Conservation (phyloP, 176 grass and related monocot genomes). For the Carex myosuroides region DNA sequence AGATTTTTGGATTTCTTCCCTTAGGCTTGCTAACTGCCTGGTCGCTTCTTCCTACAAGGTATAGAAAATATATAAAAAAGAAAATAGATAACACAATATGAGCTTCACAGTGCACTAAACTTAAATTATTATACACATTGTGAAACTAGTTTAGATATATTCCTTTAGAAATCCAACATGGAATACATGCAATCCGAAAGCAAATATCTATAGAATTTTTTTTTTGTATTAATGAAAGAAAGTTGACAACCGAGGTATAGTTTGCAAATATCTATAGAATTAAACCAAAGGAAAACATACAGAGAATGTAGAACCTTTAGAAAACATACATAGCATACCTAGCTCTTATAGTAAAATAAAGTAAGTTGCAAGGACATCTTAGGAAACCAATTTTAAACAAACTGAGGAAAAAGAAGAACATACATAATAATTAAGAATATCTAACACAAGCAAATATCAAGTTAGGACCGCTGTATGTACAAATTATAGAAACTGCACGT, state of each 20-base stretch:
- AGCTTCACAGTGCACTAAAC: background rate
- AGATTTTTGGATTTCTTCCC: slow-evolving; percentile 79
- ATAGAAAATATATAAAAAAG: slow-evolving; percentile 1
- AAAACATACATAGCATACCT: background rate
- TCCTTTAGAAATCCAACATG: slow-evolving; percentile 22
- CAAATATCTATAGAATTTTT: background rate
- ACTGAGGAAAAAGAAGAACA: background rate
- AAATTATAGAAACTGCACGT: background rate
- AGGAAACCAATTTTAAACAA: background rate
- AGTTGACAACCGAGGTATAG: too few species aligned
- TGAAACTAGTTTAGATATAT: background rate
- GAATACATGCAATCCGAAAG: background rate
- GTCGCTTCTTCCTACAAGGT: slow-evolving; percentile 68
- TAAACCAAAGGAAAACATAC: background rate
- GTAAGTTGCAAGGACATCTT: background rate
- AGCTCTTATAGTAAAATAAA: background rate
- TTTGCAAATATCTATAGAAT: too few species aligned
- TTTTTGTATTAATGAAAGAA: too few species aligned
- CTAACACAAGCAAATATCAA: background rate
- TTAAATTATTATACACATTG: background rate
- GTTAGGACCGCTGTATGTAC: background rate
- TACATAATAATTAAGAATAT: background rate
- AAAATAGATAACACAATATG: background rate
- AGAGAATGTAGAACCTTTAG: background rate
- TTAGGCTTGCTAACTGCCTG: slow-evolving; percentile 58